phyloP scores from a whole-genome alignment of 257 asterid genomes.

The Scutellaria barbata region DNA sequence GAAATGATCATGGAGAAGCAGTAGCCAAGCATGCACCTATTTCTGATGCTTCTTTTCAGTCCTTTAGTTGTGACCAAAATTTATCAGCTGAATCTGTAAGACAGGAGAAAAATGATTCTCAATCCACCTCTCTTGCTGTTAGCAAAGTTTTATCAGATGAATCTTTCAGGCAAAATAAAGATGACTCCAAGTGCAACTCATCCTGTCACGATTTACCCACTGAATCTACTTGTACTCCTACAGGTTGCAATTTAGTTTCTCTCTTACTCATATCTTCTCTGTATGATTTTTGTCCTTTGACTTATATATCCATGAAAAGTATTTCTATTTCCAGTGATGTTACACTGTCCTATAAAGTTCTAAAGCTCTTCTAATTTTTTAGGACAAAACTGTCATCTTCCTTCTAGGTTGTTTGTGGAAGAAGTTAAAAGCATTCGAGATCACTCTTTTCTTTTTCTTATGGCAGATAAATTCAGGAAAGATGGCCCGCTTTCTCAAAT shows the following conservation, averaged over 20 bases:
- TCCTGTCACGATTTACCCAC: conserved; percentile 31
- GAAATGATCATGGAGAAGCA: conserved; percentile 34
- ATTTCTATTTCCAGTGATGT: too few relatives aligned
- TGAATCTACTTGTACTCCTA: conserved; percentile 41
- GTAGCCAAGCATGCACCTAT: conserved; percentile 17
- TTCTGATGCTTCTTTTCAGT: conserved; percentile 35
- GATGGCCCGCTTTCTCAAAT: conserved; percentile 31
- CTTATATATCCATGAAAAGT: not conserved
- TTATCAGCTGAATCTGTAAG: conserved; percentile 35
- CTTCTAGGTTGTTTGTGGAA: conserved; percentile 4
- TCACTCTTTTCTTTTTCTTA: conserved; percentile 9
- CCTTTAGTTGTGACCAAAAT: conserved; percentile 28
- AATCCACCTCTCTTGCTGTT: conserved; percentile 29
- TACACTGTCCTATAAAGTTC: conserved; percentile 36
- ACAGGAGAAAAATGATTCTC: conserved; percentile 41
- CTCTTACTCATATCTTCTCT: conserved; percentile 3
- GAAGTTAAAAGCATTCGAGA: not conserved
- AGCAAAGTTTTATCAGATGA: conserved; percentile 30
- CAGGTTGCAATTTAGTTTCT: not conserved
- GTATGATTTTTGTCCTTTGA: conserved; percentile 2
- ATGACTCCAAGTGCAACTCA: conserved; percentile 38
- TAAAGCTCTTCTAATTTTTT: conserved; percentile 2
- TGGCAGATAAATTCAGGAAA: conserved; percentile 35
- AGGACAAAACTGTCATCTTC: not conserved
- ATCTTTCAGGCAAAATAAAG: conserved; percentile 40